Percentiles rank a stretch among this genome's conserved stretches.
phyloP scores from a whole-genome alignment of 2,329 filamentous ascomycete genomes.

The Penicillium expansum region DNA sequence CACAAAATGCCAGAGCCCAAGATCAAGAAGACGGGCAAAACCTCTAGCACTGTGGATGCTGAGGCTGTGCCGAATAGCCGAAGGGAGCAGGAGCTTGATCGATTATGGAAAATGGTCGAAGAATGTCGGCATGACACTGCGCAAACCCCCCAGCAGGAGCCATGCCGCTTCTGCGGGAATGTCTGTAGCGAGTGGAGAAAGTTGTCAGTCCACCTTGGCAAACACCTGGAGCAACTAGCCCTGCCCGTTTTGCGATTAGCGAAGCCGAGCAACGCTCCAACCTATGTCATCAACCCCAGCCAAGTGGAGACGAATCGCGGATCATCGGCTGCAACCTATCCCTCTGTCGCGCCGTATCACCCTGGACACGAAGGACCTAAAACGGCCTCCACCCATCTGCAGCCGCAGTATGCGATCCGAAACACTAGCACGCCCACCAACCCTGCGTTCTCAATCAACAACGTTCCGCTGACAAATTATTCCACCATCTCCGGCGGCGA shows the following conservation, averaged over 20 bases:
- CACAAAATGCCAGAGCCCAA: constrained; percentile 84
- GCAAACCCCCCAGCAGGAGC: constrained; percentile 67
- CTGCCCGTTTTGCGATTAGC: constrained; percentile 67
- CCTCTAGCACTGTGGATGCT: constrained; percentile 29
- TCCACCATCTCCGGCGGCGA: constrained; percentile 25
- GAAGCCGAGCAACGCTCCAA: constrained; percentile 39
- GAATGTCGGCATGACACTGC: constrained; percentile 69
- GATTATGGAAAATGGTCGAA: constrained; percentile 75
- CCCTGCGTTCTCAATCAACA: constrained; percentile 11
- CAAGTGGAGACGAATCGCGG: background rate
- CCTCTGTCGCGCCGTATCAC: constrained; percentile 4
- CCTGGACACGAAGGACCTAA: background rate
- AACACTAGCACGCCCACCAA: constrained; percentile 9
- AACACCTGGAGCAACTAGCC: constrained; percentile 91
- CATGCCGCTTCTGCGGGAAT: constrained; percentile 84
- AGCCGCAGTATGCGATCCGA: constrained; percentile 14
- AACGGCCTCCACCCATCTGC: constrained; percentile 5
- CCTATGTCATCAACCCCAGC: constrained; percentile 9
- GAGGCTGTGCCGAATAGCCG: constrained; percentile 25
- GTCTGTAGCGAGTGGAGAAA: constrained; percentile 85
- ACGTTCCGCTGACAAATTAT: constrained; percentile 15
- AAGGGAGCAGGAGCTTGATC: constrained; percentile 50
- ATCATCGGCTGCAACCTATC: constrained; percentile 1
- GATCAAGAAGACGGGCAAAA: constrained; percentile 66
- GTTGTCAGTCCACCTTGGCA: constrained; percentile 85